These are phyloP conservation scores for Mycena metata DNA, from an alignment of 768 basidiomycete species.

Conservation along the genomic window DNA sequence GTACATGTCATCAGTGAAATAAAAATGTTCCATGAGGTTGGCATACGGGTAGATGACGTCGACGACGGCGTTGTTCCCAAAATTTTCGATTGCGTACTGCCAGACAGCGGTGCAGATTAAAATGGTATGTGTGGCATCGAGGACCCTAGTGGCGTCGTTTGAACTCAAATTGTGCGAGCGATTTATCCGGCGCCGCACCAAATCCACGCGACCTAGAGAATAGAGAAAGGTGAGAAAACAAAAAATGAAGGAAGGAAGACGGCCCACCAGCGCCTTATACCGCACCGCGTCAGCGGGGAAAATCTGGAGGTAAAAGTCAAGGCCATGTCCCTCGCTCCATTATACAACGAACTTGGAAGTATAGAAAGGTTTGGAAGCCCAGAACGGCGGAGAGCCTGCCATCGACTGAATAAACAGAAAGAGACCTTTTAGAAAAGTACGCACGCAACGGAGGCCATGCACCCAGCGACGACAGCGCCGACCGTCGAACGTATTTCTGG, in stretches of 20 bases:
- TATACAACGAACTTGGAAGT: background rate
- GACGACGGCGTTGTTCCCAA: slow-evolving; percentile 44
- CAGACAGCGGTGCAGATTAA: slow-evolving; percentile 57
- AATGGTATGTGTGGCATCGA: slow-evolving; percentile 54
- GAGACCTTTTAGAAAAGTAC: background rate
- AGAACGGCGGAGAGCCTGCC: slow-evolving; percentile 24
- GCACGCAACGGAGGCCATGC: slow-evolving; percentile 22
- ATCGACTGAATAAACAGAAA: background rate
- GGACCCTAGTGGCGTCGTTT: slow-evolving; percentile 43
- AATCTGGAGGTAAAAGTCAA: slow-evolving; percentile 6
- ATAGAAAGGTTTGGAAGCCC: slow-evolving; percentile 32
- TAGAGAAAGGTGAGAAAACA: background rate
- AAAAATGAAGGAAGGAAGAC: background rate
- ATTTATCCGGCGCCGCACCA: slow-evolving; percentile 13
- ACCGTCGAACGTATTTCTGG: slow-evolving; percentile 2
- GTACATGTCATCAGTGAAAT: slow-evolving; percentile 9
- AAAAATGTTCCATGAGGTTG: slow-evolving; percentile 45
- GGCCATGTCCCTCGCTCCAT: too few species aligned
- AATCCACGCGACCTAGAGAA: slow-evolving; percentile 21
- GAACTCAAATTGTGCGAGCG: background rate
- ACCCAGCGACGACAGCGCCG: slow-evolving; percentile 23
- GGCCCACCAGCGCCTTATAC: slow-evolving; percentile 31
- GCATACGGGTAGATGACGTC: slow-evolving; percentile 54
- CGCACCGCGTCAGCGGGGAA: slow-evolving; percentile 17
- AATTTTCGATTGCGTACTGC: slow-evolving; percentile 53